A percentile compares a stretch with the other conserved stretches of the same genome.
Evolutionary conservation across 768 basidiomycete genomes (phyloP).

Genomic region (Mycena indigotica): DNA sequence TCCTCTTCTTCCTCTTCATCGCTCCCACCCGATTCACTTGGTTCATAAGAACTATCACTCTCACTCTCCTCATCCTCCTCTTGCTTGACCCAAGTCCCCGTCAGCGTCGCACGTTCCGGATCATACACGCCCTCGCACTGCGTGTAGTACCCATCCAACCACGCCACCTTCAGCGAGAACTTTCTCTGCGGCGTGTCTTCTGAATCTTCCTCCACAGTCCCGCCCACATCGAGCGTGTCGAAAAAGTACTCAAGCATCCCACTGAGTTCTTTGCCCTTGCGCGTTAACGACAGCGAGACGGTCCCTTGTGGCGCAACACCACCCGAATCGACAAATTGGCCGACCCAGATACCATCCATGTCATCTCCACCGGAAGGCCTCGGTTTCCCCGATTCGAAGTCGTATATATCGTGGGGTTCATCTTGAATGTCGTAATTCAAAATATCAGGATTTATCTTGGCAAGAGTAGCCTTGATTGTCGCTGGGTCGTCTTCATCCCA

Average conservation of each 20-base stretch:
- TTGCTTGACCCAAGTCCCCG: conserved; percentile 4
- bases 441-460: background rate
- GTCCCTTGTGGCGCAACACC: conserved; percentile 1
- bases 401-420: conserved; percentile 7
- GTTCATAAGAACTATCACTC: background rate
- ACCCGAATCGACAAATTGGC: background rate
- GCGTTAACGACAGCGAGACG: conserved; percentile 11
- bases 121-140: conserved; percentile 16
- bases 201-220: conserved; percentile 8
- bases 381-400: conserved; percentile 10
- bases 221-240: conserved; percentile 1
- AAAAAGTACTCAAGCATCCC: conserved; percentile 9
- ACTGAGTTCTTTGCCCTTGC: conserved; percentile 6
- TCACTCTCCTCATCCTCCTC: background rate
- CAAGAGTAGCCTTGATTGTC: conserved; percentile 4
- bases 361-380: conserved; percentile 2
- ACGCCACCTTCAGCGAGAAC: conserved; percentile 7
- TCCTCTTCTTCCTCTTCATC: background rate
- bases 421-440: conserved; percentile 5
- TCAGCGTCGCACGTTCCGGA: conserved; percentile 6
- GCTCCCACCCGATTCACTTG: background rate
- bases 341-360: conserved; percentile 15
- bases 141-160: conserved; percentile 5
- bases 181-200: background rate
- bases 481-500: conserved; percentile 11